Evolutionary conservation across 2,329 filamentous ascomycete genomes (phyloP).

Genomic region (Beauveria caledonica): DNA sequence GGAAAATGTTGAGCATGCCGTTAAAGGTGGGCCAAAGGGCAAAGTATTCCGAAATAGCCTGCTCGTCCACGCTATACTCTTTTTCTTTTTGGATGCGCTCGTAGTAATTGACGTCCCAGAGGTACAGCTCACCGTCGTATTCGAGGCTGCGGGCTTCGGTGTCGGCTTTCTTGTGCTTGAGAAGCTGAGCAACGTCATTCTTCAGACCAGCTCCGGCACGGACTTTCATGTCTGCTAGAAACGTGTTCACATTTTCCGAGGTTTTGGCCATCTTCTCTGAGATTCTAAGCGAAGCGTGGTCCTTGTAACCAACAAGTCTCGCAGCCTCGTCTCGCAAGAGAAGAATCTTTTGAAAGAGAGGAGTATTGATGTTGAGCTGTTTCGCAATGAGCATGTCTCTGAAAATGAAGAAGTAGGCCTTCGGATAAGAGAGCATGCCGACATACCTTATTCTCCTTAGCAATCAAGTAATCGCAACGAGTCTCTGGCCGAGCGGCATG

Average conservation of each 20-base stretch:
- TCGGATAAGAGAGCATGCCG: not conserved
- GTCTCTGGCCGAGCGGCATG: slow-evolving; percentile 64
- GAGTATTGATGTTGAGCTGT: slow-evolving; percentile 59
- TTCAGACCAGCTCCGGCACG: slow-evolving; percentile 60
- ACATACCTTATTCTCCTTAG: slow-evolving; percentile 68
- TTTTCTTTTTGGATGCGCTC: slow-evolving; percentile 72
- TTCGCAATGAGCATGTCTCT: not conserved
- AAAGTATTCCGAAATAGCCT: slow-evolving; percentile 77
- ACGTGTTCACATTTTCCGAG: slow-evolving; percentile 61
- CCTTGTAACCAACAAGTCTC: slow-evolving; percentile 65
- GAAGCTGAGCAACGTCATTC: slow-evolving; percentile 62
- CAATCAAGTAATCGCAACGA: slow-evolving; percentile 60
- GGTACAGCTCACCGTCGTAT: slow-evolving; percentile 64
- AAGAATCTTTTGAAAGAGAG: slow-evolving; percentile 67
- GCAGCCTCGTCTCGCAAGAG: slow-evolving; percentile 71
- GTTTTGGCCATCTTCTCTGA: slow-evolving; percentile 84
- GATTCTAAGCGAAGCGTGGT: slow-evolving; percentile 67
- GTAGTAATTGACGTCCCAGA: slow-evolving; percentile 78
- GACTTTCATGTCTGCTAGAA: slow-evolving; percentile 60
- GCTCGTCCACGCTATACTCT: slow-evolving; percentile 72
- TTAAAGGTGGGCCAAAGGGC: slow-evolving; percentile 64
- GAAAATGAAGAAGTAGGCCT: too few species aligned
- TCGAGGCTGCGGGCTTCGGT: slow-evolving; percentile 49
- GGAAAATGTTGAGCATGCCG: slow-evolving; percentile 41
- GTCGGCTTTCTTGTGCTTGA: slow-evolving; percentile 66